A percentile compares a stretch with the other conserved stretches of the same genome.
These are phyloP conservation scores for Quambalaria eucalypti DNA, from an alignment of 1,284 basidiomycete species.

Conservation along the genomic window DNA sequence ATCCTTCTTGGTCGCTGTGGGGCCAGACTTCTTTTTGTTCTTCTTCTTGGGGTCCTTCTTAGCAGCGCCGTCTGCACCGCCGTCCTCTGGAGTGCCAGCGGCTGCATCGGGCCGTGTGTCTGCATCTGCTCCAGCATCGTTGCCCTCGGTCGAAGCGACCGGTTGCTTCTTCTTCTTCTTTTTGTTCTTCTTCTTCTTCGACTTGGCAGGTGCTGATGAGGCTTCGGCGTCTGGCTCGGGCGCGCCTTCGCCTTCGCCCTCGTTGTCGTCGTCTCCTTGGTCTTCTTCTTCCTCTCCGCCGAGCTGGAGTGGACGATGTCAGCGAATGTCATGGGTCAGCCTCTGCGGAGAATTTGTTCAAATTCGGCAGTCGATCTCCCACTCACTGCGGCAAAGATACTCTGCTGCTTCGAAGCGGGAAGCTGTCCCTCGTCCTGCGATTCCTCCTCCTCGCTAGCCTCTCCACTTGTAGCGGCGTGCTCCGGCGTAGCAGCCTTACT, in stretches of 20 bases:
- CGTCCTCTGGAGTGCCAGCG: not conserved
- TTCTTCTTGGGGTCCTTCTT: conserved; percentile 9
- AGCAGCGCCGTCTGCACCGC: no score
- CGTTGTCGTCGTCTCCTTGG: conserved; percentile 13
- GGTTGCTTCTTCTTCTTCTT: conserved; percentile 18
- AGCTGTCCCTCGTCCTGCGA: not conserved
- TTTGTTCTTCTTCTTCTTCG: conserved; percentile 41
- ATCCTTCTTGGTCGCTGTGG: conserved; percentile 10
- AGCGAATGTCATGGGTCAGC: not conserved
- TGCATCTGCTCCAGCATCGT: not conserved
- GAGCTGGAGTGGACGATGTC: conserved; percentile 3
- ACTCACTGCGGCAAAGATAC: conserved; percentile 20
- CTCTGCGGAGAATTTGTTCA: not conserved
- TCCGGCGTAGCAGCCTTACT: not conserved
- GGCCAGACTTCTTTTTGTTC: conserved; percentile 9
- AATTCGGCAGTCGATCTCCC: not conserved
- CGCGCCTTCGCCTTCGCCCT: conserved; percentile 14
- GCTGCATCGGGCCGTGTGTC: not conserved
- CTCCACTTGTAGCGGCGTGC: no score
- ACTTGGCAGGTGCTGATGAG: conserved; percentile 12
- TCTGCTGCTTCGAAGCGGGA: not conserved
- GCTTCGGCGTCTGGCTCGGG: conserved; percentile 9
- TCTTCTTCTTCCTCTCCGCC: conserved; percentile 9
- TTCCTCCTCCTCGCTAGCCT: not conserved
- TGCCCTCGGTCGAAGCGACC: not conserved